Base-by-base conservation (phyloP, 495 filamentous ascomycete genomes). In the Hypoxylon trugodes region DNA sequence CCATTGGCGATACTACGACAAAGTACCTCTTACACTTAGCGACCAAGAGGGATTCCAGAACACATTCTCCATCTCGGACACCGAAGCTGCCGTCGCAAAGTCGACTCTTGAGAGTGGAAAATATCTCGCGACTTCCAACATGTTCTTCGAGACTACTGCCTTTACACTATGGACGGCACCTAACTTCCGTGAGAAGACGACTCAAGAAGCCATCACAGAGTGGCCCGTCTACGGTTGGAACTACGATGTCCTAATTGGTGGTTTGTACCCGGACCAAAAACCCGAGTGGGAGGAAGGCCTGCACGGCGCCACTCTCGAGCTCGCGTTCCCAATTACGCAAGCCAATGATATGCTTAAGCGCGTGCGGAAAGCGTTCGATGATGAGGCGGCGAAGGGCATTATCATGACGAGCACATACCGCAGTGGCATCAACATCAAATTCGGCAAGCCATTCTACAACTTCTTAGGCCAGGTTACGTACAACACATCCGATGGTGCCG, bases 161-260 rank as follows among this genome's bases (percentile, higher is more conserved):
- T 80, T 80, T 40, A 63, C 58, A 15, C 46, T 77, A 22, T 82
- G 79, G 80, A 72, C 71, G 9, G 59, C 71, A 6, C 80, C 80
- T 15, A 81, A 82, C 68, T 82, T 82, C 64, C 78, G 73, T 43
- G 80, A 82, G 60, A 82, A 82, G 70, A 72, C 69, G 12, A 82
- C 72, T 35, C 71, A 78, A 65, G 42, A 72, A 18, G 48, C 68
- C 1, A 72, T 82, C 30, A 58, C 51, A 0, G 40, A 66, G 6
- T 82, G 79, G 77, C 80, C 80, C 6, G 79, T 81, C 16, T 81
- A 82, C 58, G 80, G 80, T 12, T 81, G 77, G 76, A 78, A 81
- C 59, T 79, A 82, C 59, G 78, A 80, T 53, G 78, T 82, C 6
- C 66, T 82, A 2, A 82, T 82, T 25, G 80, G 80, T 0, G 80